These are phyloP conservation scores for Pseudonitzschia pungens DNA, from an alignment of 108 stramenopile species.

Conservation along the genomic window DNA sequence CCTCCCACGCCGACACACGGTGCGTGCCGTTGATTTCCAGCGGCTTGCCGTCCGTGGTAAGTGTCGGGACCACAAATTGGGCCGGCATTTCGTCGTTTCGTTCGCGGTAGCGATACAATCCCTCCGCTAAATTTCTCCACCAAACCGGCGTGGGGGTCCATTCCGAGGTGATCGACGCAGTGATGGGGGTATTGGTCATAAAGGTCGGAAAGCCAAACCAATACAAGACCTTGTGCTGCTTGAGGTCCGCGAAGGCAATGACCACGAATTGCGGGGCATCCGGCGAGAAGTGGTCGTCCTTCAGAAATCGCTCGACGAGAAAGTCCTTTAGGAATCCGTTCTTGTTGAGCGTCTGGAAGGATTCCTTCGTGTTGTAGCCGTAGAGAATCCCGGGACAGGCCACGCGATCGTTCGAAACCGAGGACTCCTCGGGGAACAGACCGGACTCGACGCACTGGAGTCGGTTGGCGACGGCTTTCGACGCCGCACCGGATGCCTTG, in stretches of 20 bases:
- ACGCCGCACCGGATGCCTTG: not conserved
- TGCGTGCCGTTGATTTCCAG: not conserved
- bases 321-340: constrained; percentile 57
- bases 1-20: not conserved
- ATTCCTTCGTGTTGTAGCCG: constrained; percentile 75
- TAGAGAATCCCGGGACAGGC: constrained; percentile 32
- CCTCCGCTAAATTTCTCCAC: constrained; percentile 1
- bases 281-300: not conserved
- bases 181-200: constrained; percentile 19
- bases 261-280: constrained; percentile 42
- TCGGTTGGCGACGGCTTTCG: constrained; percentile 23
- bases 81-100: constrained; percentile 17
- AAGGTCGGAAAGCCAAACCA: constrained; percentile 88
- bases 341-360: constrained; percentile 73
- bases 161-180: not conserved
- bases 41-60: not conserved
- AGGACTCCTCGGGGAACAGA: not conserved
- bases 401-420: constrained; percentile 20
- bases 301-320: constrained; percentile 34
- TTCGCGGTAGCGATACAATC: constrained; percentile 20
- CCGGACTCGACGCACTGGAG: constrained; percentile 49
- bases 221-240: constrained; percentile 78
- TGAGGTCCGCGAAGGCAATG: constrained; percentile 71
- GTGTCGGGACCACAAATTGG: constrained; percentile 18
- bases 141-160: constrained; percentile 1